Evolutionary conservation across 495 filamentous ascomycete species (phyloP), one percentile per base, ranked within the genome.

Genomic region (Symbiotaphrina buchneri): DNA sequence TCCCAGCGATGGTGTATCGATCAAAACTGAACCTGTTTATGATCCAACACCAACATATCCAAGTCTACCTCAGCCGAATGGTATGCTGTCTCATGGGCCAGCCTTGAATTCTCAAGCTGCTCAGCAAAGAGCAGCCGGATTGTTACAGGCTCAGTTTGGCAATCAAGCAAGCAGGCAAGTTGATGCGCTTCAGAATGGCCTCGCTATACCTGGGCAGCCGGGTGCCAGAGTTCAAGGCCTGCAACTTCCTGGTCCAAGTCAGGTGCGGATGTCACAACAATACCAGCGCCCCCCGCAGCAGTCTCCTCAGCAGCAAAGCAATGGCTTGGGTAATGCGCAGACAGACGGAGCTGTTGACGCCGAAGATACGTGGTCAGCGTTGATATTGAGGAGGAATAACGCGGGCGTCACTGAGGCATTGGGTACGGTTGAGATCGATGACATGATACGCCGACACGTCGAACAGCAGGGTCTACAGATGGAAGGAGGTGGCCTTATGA

Each of bases 401-500:
- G 32, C 47, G 11, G 57, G 58, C 2, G 38, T 44, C 3, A 34
- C 50, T n/a, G 47, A 47, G 3, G 45, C 56, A 35, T 53, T 62
- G 47, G 59, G 55, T 23, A 51, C 59, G 29, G 47, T 64, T 18
- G 59, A 65, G 28, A 69, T 73, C 31, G 71, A 77, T 37, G 45
- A 46, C 14, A 43, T 68, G 21, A 59, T 82, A 39, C 65, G 70
- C 22, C 56, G 67, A 30, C 67, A 74, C 36, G 64, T 84, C 18
- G 63, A 74, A 32, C 63, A 74, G 10, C 60, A 63, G 35, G 72
- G 72, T 34, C 64, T 62, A 30, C 57, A 58, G 33, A 63, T 83
- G 49, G 77, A 94, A 49, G 77, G 63, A 28, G 79, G 77, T 33
- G 84, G 84, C 25, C 53, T 92, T 25, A 76, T 91, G 65, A 41